Base-by-base conservation (phyloP, 139 green algal genomes). In the Tetraselmis chui region DNA sequence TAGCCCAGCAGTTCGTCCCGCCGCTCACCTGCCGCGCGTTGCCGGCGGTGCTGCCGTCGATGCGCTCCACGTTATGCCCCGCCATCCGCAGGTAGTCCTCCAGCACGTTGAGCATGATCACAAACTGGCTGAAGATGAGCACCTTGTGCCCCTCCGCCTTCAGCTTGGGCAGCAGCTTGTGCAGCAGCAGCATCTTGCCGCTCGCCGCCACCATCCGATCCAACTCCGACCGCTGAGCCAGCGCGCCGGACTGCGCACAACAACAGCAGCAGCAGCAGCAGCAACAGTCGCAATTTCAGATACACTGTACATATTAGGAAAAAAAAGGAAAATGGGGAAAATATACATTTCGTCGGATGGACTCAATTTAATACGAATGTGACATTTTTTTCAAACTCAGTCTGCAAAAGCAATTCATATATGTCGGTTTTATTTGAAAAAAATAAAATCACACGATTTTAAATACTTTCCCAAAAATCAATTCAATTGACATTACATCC, bases 91-190 rank as follows among this genome's bases (percentile, higher is more conserved):
- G 78, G 81, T 91, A 97, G 86, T 97, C 92, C 82, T 97, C 93
- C 78, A 98, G 85, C 32, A 97, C 88, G 83, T 98, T 88, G 76
- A 97, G 91, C 91, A 96, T 95, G 32, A 94, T 95, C 80, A 90
- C 94, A 83, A 98, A 98, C 89, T 98, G 95, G 30, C 79, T 90
- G 87, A 98, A 98, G 81, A 98, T 96, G 23, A 98, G 86, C 84
- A 97, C 92, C 83, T 93, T 91, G 86, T 90, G 84, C 23, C 92
- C 93, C 84, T 97, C 95, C 0, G 74, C 30, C 32, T 89, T 76
- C 79, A 98, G 89, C 88, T 97, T 97, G 81, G 92, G 85, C 82
- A 96, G 88, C 83, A 96, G 91, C 89, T 95, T 96, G 82, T 89
- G 76, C 78, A 96, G 89, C 78, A 96, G 86, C 80, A 91, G 32